Evolutionary conservation across 345 rosid species (phyloP), one percentile per base, ranked within the genome.

Genomic region (Mangifera indica): DNA sequence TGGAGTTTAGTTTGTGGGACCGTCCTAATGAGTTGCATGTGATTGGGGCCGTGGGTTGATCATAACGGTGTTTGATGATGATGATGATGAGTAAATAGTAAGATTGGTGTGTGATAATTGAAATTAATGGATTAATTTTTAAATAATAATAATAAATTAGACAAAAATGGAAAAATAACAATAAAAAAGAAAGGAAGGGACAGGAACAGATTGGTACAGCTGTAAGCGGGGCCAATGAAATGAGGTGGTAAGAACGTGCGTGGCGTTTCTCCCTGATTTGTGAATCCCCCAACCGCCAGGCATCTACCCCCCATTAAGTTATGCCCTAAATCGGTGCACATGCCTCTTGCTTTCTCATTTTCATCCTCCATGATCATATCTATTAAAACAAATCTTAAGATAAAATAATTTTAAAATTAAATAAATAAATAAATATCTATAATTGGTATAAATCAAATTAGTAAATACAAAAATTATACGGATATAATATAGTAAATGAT

Each of bases 221-320:
- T 75, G 83, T 74, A 56, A 60, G 66, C 10, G 60, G 71, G 79
- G 60, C 72, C 81, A 75, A 56, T 21, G 51, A n/a, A 7, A 60
- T 58, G 80, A 78, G 74, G 80, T 80, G 84, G 81, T 74, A 81
- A 78, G 82, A 88, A 88, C 91, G 83, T 83, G 93, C 81, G 80
- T 78, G 81, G 87, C 82, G 75, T 83, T 77, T 72, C 82, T 85
- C 81, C 86, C 24, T 78, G 71, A 75, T 83, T 76, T 82, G 78
- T 80, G 81, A 80, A 79, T 46, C 72, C 76, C 79, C 83, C 77
- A 77, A 81, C 84, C 58, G 82, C 84, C 81, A 68, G 76, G 55
- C 79, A 67, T 62, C 80, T 63, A 65, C 59, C 52, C 59, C 52
- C 65, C 72, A 55, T 54, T 63, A 67, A 49, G 62, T 74, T 5